Conservation (phyloP, 2,329 filamentous ascomycete genomes). For the Aspergillus ustus region DNA sequence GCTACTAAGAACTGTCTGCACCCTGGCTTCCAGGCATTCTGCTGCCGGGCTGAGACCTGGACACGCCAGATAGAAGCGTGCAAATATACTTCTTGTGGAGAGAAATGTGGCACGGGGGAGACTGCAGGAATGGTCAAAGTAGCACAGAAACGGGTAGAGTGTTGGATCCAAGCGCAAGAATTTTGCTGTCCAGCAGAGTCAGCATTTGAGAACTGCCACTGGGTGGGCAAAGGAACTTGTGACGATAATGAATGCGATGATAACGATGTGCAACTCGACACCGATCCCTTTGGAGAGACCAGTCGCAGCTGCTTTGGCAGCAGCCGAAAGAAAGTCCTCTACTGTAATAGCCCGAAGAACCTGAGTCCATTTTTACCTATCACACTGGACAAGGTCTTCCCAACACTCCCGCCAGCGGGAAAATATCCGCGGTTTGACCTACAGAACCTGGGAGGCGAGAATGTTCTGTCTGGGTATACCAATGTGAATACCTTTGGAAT, state of each 20-base stretch:
- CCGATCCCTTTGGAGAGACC: background rate
- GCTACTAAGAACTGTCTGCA: background rate
- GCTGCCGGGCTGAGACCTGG: too few relatives aligned
- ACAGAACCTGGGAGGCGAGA: background rate
- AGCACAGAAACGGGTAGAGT: background rate
- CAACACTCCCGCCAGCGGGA: constrained; percentile 2
- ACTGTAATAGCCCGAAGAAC: constrained; percentile 2
- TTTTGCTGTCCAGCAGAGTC: constrained; percentile 10
- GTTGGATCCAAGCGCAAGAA: background rate
- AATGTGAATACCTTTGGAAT: background rate
- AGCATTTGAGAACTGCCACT: constrained; percentile 18
- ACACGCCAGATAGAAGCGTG: constrained; percentile 5
- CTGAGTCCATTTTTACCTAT: constrained; percentile 7
- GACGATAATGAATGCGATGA: constrained; percentile 17
- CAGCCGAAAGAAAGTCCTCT: constrained; percentile 7
- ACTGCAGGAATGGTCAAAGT: constrained; percentile 6
- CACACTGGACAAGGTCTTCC: constrained; percentile 7
- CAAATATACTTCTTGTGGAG: background rate
- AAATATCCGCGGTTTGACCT: constrained; percentile 5
- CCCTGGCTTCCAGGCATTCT: background rate
- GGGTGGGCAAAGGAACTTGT: constrained; percentile 18
- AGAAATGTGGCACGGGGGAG: constrained; percentile 1
- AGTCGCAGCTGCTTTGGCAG: background rate
- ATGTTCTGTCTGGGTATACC: background rate
- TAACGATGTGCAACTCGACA: constrained; percentile 11